Evolutionary conservation across 371 early-diverging fungal genomes (phyloP), one percentile per base, ranked within the genome.

Genomic region (Mucor irregularis): DNA sequence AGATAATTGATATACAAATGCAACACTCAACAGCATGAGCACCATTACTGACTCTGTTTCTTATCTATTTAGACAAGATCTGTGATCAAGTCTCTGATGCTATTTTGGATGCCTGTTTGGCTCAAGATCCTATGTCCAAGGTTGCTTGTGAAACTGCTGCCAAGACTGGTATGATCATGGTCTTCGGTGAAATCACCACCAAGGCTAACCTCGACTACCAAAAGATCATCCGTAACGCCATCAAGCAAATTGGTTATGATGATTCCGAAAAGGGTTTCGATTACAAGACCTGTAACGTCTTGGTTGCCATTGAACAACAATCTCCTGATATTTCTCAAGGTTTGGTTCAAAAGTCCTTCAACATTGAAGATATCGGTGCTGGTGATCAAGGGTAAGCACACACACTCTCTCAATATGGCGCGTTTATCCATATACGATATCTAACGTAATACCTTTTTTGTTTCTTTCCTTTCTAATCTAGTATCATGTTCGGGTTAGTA

Each of bases 141-240:
- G 99, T 99, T 71, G 99, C 99, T 64, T 96, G 98, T 76, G 99
- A 99, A 83, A 97, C 98, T 51, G 97, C 98, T 53, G 88, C 98
- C 83, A 99, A 97, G 89, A 97, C 98, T 60, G 97, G 98, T 75
- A 94, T 99, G 95, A 90, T 99, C 82, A 96, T 99, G 95, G 95
- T 99, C 38, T 94, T 97, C 71, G 99, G 99, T 78, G 99, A 99
- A 84, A 97, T 99, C 83, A 94, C 96, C 72, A 97, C 98, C 86
- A 93, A 92, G 85, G 98, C 98, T 62, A 74, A 71, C 56, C 80
- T 98, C 50, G 97, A 99, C 83, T 97, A 93, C 89, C 98, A 98
- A 84, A 92, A 94, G 88, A 91, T 99, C 69, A 94, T 97, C 76
- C 92, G 98, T 83, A 84, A 93, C 72, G 90, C 96, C 70, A 89